Conservation (phyloP, 106 monocot species). For the Vanilla planifolia region DNA sequence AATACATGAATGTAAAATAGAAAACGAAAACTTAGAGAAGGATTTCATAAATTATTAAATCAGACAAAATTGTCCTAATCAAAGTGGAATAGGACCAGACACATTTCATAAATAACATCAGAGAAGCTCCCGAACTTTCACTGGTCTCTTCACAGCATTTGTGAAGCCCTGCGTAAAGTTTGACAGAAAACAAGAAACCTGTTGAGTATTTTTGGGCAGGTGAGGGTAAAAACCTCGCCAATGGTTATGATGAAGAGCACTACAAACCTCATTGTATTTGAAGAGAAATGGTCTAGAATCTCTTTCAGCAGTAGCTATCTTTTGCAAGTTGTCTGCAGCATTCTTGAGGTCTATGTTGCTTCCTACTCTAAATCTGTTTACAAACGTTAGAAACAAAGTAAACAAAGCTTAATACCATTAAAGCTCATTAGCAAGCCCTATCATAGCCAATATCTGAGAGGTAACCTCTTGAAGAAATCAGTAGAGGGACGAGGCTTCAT, state of each 20-base stretch:
- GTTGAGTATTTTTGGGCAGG: conserved; percentile 16
- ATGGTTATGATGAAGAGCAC: conserved; percentile 24
- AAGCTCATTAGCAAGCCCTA: background rate
- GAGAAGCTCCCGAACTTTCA: conserved; percentile 63
- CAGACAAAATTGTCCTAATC: no score
- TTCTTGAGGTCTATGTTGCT: conserved; percentile 20
- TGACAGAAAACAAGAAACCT: background rate
- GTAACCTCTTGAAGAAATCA: conserved; percentile 84
- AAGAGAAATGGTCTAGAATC: conserved; percentile 74
- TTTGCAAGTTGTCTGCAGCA: conserved; percentile 10
- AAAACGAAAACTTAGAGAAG: no score
- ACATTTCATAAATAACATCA: conserved; percentile 10
- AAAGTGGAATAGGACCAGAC: no score
- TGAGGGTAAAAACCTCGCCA: background rate
- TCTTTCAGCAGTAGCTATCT: conserved; percentile 46
- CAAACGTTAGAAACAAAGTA: conserved; percentile 12
- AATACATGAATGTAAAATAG: no score
- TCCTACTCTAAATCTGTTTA: conserved; percentile 52
- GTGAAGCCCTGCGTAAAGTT: conserved; percentile 67
- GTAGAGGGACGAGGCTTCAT: conserved; percentile 22
- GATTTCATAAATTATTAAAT: no score
- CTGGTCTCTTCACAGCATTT: conserved; percentile 86
- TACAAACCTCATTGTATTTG: conserved; percentile 87
- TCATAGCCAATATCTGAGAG: background rate
- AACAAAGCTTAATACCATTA: background rate